phyloP scores from a whole-genome alignment of 306 rosid species.

The Trifolium dubium region DNA sequence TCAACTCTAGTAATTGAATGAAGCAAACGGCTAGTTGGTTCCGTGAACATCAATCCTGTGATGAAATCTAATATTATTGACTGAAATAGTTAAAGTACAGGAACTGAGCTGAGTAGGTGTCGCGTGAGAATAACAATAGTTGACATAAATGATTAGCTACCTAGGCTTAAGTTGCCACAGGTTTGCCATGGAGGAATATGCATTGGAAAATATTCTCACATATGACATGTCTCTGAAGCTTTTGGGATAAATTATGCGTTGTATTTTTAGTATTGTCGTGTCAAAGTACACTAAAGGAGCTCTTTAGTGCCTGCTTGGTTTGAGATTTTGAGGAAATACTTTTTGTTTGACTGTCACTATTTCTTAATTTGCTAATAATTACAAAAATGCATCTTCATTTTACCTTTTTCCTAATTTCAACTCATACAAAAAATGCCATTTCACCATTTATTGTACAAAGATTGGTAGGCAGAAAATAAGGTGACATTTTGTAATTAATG shows the following conservation, averaged over 20 bases:
- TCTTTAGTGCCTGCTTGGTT: neutral
- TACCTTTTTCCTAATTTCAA: slow-evolving; percentile 4
- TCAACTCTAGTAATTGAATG: slow-evolving; percentile 7
- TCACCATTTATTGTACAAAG: neutral
- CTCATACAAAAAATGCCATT: neutral
- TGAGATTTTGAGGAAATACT: slow-evolving; percentile 4
- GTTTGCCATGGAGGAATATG: slow-evolving; percentile 3
- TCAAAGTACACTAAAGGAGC: slow-evolving; percentile 28
- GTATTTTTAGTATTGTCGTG: neutral
- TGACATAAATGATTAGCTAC: slow-evolving; percentile 15
- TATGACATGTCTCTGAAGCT: slow-evolving; percentile 22
- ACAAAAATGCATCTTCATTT: neutral
- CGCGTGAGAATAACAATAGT: slow-evolving; percentile 9
- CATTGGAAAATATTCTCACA: slow-evolving; percentile 16
- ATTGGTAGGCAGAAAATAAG: neutral
- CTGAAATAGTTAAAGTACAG: neutral
- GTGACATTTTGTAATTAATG: neutral
- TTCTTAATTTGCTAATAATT: neutral
- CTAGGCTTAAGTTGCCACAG: slow-evolving; percentile 11
- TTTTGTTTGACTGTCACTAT: neutral
- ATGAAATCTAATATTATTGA: neutral
- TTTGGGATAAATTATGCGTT: slow-evolving; percentile 15
- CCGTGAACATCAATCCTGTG: neutral
- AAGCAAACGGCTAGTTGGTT: slow-evolving; percentile 18
- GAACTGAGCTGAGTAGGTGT: slow-evolving; percentile 18